phyloP scores from a whole-genome alignment of 331 rosid genomes.

The Quercus phellos region DNA sequence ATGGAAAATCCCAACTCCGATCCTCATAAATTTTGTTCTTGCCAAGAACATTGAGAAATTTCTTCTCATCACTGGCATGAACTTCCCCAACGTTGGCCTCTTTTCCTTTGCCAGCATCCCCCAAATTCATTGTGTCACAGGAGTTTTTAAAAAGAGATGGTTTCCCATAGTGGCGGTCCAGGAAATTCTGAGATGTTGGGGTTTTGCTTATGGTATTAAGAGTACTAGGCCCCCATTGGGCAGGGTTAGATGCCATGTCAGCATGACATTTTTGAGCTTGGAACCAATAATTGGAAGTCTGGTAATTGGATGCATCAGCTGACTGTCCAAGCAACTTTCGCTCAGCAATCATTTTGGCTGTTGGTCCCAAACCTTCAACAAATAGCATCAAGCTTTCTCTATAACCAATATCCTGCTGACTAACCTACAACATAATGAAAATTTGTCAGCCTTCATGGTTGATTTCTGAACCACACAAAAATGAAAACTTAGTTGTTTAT shows the following conservation, averaged over 20 bases:
- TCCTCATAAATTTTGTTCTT: constrained; percentile 3
- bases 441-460: background rate
- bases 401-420: constrained; percentile 40
- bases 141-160: background rate
- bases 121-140: background rate
- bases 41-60: background rate
- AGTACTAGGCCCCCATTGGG: constrained; percentile 12
- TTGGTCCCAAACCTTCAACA: constrained; percentile 51
- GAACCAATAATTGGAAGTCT: background rate
- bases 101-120: constrained; percentile 11
- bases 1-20: constrained; percentile 5
- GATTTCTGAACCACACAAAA: background rate
- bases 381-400: constrained; percentile 57
- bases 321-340: constrained; percentile 36
- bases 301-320: background rate
- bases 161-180: background rate
- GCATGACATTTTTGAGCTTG: constrained; percentile 15
- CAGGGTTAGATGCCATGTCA: constrained; percentile 16
- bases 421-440: constrained; percentile 29
- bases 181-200: constrained; percentile 15
- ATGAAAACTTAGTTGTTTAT: background rate
- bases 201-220: constrained; percentile 1
- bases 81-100: background rate
- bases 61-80: constrained; percentile 6
- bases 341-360: constrained; percentile 45